Evolutionary conservation across 192 early-diverging fungal genomes (phyloP).

Genomic region (Linderina pennispora): DNA sequence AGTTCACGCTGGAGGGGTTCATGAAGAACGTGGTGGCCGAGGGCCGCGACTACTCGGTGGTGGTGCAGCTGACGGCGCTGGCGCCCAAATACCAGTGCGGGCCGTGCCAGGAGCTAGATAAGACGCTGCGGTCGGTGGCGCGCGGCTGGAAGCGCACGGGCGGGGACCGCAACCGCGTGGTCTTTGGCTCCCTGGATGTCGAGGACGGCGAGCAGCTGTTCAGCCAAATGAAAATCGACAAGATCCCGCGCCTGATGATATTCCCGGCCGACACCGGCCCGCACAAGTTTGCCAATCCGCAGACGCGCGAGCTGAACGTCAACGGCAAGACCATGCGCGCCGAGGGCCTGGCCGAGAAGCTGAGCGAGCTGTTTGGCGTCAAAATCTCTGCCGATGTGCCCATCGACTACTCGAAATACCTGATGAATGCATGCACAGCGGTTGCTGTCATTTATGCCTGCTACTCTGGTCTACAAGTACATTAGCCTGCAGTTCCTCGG

Average conservation of each 20-base stretch:
- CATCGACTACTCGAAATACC: slow-evolving; percentile 19
- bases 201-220: slow-evolving; percentile 44
- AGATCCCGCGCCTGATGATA: slow-evolving; percentile 37
- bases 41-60: slow-evolving; percentile 37
- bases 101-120: slow-evolving; percentile 24
- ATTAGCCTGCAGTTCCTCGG: slow-evolving; percentile 22
- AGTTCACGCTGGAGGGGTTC: slow-evolving; percentile 18
- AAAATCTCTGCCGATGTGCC: slow-evolving; percentile 28
- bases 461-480: slow-evolving; percentile 16
- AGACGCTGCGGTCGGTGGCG: slow-evolving; percentile 25
- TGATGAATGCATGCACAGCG: slow-evolving; percentile 1
- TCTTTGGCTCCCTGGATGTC: slow-evolving; percentile 40
- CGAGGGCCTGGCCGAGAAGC: slow-evolving; percentile 24
- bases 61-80: slow-evolving; percentile 42
- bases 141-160: slow-evolving; percentile 31
- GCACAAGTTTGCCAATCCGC: slow-evolving; percentile 19
- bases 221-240: slow-evolving; percentile 34
- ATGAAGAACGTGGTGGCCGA: slow-evolving; percentile 34
- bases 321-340: slow-evolving; percentile 8
- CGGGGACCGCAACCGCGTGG: slow-evolving; percentile 5
- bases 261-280: slow-evolving; percentile 34
- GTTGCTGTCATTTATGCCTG: slow-evolving; percentile 7
- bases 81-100: slow-evolving; percentile 40
- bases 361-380: slow-evolving; percentile 28
- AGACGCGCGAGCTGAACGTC: slow-evolving; percentile 32